phyloP scores from a whole-genome alignment of 78 protist genomes.

The Polysphondylium violaceum region DNA sequence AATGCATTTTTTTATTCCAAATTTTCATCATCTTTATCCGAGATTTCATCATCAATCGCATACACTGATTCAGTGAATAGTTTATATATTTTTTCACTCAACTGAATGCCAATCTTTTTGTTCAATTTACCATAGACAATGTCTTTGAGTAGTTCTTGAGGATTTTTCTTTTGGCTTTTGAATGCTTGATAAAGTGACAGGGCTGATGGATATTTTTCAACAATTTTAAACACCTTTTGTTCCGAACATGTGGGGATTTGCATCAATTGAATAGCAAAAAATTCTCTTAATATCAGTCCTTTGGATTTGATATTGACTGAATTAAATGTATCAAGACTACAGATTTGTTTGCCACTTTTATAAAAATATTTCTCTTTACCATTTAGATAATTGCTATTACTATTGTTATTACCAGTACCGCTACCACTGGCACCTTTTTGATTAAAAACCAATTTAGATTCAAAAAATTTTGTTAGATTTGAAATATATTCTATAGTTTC shows the following conservation, averaged over 20 bases:
- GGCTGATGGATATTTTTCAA: slow-evolving; percentile 26
- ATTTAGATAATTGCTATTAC: neutral
- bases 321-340: slow-evolving; percentile 34
- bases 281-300: slow-evolving; percentile 24
- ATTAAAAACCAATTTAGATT: neutral
- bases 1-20: too few relatives aligned
- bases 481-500: slow-evolving; percentile 1
- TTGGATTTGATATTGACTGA: slow-evolving; percentile 25
- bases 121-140: neutral
- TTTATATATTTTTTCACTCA: slow-evolving; percentile 9
- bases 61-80: neutral
- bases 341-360: too few relatives aligned
- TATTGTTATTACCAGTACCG: neutral
- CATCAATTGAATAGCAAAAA: slow-evolving; percentile 45
- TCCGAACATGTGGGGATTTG: slow-evolving; percentile 49
- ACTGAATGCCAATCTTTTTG: slow-evolving; percentile 14
- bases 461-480: neutral
- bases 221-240: slow-evolving; percentile 20
- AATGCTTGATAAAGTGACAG: neutral
- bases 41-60: too few relatives aligned
- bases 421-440: neutral
- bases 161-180: neutral
- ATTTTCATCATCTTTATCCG: too few relatives aligned
- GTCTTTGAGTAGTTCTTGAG: slow-evolving; percentile 16
- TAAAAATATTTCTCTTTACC: neutral